phyloP scores from a whole-genome alignment of 2,329 filamentous ascomycete species.

The Ploettnerulaceae sp. region DNA sequence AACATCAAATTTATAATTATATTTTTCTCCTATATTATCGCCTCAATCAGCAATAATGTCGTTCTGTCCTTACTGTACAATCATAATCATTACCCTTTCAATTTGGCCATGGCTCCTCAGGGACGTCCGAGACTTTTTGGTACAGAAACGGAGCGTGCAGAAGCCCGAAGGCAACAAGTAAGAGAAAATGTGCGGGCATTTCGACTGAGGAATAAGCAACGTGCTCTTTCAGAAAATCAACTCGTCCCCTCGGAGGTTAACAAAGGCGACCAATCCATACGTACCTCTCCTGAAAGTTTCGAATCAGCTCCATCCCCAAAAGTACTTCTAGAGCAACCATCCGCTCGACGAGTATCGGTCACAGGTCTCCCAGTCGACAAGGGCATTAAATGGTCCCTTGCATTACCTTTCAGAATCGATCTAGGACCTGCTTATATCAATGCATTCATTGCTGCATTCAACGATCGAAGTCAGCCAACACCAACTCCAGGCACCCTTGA shows the following conservation, averaged over 20 bases:
- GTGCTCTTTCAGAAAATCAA: conserved; percentile 6
- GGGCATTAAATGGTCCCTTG: conserved; percentile 12
- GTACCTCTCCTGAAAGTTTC: conserved; percentile 1
- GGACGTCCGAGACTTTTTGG: conserved; percentile 10
- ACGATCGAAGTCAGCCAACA: conserved; percentile 9
- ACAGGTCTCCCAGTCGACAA: background rate
- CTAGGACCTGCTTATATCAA: conserved; percentile 12
- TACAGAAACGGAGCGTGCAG: conserved; percentile 15
- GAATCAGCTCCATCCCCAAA: background rate
- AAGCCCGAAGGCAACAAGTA: conserved; percentile 16
- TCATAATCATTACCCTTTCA: background rate
- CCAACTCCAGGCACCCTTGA: background rate
- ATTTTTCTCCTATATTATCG: conserved; percentile 7
- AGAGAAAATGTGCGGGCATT: conserved; percentile 19
- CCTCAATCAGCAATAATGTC: background rate
- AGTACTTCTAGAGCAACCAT: background rate
- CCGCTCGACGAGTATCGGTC: conserved; percentile 5
- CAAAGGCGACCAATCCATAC: background rate
- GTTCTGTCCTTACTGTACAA: background rate
- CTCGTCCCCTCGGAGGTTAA: background rate
- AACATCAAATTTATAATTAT: too few species aligned
- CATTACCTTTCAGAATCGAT: conserved; percentile 15
- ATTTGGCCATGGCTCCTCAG: conserved; percentile 1
- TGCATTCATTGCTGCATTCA: conserved; percentile 18
- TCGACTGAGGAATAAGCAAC: conserved; percentile 14